Conservation (phyloP, 2,329 filamentous ascomycete species). For the Aspergillus proliferans region DNA sequence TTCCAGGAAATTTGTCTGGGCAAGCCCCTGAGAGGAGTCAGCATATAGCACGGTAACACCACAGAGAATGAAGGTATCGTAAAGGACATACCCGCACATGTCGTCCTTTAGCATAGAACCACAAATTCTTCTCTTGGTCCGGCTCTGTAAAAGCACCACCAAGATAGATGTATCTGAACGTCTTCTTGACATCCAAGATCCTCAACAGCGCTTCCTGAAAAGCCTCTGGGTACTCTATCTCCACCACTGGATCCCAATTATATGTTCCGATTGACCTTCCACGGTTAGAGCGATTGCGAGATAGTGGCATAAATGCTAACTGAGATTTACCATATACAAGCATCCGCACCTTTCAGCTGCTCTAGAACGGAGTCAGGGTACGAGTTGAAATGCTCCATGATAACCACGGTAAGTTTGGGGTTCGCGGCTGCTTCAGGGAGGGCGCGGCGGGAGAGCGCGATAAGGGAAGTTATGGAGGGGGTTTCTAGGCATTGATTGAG, state of each 20-base stretch:
- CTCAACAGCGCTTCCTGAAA: conserved; percentile 17
- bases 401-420: conserved; percentile 46
- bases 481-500: conserved; percentile 47
- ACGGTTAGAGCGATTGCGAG: too few relatives aligned
- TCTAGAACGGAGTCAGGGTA: conserved; percentile 44
- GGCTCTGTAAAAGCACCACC: conserved; percentile 34
- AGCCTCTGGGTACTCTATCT: conserved; percentile 8
- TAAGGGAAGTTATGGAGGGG: conserved; percentile 46
- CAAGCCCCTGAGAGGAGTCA: neutral
- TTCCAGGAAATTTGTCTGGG: neutral
- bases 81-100: conserved; percentile 18
- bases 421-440: conserved; percentile 39
- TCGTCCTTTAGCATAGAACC: conserved; percentile 25
- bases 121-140: conserved; percentile 34
- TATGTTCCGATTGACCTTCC: conserved; percentile 11
- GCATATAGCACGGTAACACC: neutral
- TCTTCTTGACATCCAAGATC: conserved; percentile 12
- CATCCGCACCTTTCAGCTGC: conserved; percentile 38
- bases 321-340: conserved; percentile 39
- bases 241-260: conserved; percentile 22
- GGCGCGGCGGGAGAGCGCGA: conserved; percentile 47
- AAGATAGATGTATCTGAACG: conserved; percentile 41
- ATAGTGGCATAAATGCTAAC: too few relatives aligned
- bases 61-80: neutral
- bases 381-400: conserved; percentile 49